phyloP scores from a whole-genome alignment of 306 rosid species.

The Corylus avellana region DNA sequence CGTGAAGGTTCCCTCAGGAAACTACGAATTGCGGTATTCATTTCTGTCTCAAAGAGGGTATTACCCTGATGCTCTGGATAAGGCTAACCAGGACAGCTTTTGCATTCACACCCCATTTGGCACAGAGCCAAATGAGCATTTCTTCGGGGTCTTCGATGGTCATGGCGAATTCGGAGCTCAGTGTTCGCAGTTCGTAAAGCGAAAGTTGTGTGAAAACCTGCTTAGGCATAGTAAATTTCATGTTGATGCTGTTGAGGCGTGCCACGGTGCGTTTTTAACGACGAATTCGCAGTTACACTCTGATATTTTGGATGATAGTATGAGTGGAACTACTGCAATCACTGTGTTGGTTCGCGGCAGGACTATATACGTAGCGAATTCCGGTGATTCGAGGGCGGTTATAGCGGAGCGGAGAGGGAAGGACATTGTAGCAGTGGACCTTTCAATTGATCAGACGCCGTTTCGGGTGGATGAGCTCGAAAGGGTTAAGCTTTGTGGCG shows the following conservation, averaged over 20 bases:
- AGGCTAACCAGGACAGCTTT: conserved; percentile 96
- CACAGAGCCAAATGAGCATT: conserved; percentile 66
- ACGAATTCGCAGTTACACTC: conserved; percentile 78
- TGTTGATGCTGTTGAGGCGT: conserved; percentile 79
- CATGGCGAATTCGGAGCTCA: conserved; percentile 91
- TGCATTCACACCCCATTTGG: conserved; percentile 94
- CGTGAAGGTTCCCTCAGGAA: conserved; percentile 55
- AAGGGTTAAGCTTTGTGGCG: conserved; percentile 91
- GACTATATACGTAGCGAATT: conserved; percentile 82
- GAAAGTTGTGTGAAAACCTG: conserved; percentile 86
- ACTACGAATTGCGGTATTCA: conserved; percentile 70
- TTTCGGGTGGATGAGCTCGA: conserved; percentile 76
- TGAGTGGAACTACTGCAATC: conserved; percentile 97
- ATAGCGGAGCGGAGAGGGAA: conserved; percentile 77
- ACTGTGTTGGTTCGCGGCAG: conserved; percentile 81
- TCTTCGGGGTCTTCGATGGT: conserved; percentile 95
- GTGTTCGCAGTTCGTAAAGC: conserved; percentile 86
- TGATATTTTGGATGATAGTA: conserved; percentile 77
- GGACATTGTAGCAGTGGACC: conserved; percentile 84
- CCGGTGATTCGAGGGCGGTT: conserved; percentile 95
- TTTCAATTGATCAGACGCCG: conserved; percentile 93
- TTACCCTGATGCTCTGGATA: conserved; percentile 96
- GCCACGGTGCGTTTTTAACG: conserved; percentile 60
- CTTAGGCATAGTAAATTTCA: conserved; percentile 60
- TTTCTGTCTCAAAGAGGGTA: conserved; percentile 88